These are phyloP conservation scores for Dichotomocladium elegans DNA, from an alignment of 371 early-diverging fungal genomes.

Conservation along the genomic window DNA sequence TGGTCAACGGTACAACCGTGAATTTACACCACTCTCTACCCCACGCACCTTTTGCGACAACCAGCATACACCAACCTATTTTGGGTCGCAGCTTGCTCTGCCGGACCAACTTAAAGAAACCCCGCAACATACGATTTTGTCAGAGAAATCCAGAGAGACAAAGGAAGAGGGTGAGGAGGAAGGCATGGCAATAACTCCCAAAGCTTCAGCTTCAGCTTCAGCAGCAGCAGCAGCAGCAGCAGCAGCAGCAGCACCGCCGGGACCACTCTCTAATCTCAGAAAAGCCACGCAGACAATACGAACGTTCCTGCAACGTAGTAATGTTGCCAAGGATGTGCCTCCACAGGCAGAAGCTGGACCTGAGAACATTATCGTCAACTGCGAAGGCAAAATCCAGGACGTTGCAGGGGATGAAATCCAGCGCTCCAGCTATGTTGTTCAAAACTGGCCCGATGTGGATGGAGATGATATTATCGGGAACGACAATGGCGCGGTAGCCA, in stretches of 20 bases:
- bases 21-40: conserved; percentile 36
- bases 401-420: conserved; percentile 17
- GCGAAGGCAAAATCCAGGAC: conserved; percentile 19
- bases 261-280: conserved; percentile 12
- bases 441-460: conserved; percentile 35
- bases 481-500: conserved; percentile 47
- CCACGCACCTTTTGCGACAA: conserved; percentile 13
- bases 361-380: conserved; percentile 13
- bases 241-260: no score
- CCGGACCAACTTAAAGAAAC: not conserved
- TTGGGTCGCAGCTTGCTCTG: not conserved
- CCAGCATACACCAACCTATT: conserved; percentile 3
- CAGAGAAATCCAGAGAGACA: not conserved
- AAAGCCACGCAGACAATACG: conserved; percentile 18
- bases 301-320: conserved; percentile 13
- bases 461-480: conserved; percentile 29
- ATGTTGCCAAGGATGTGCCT: conserved; percentile 1
- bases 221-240: no score
- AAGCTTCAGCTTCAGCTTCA: not conserved
- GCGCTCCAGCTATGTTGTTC: conserved; percentile 35
- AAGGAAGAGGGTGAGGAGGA: not conserved
- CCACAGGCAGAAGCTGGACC: conserved; percentile 7
- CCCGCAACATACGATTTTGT: not conserved
- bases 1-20: conserved; percentile 49
- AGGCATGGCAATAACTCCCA: not conserved